Evolutionary conservation across 805 yeast genomes (phyloP), one percentile per base, ranked within the genome.

Genomic region (Nakazawaea populi): DNA sequence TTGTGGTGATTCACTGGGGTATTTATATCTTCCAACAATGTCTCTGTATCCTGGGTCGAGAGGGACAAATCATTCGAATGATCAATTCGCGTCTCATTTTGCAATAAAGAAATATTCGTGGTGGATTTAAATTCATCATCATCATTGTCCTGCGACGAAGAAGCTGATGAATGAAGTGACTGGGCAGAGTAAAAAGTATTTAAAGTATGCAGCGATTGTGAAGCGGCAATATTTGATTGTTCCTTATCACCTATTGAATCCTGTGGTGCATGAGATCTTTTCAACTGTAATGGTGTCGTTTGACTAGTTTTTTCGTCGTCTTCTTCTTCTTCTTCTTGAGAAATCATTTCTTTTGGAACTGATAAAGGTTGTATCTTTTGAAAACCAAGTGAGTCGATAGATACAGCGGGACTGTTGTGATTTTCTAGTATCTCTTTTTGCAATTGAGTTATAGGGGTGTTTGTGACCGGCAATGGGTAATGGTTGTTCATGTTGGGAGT

Each of bases 311-410:
- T 39, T 12, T 12, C 49, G 12, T 42, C 12, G 12, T 42, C 12
- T n/a, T 12, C 24, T 18, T 11, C n/a, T 10, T 37, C 44, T 12
- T 12, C 49, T 29, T 42, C 12, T n/a, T 12, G 31, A 5, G 35
- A 35, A 18, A 27, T 5, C 10, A 34, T 42, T 5, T 28, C 35
- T 7, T 31, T 44, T 10, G 29, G 24, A 9, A 55, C 49, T 7
- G 41, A 35, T 34, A 55, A 37, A 3, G 55, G 57, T 24, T 38
- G 42, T 27, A 55, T 46, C 40, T 50, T 42, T 35, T 45, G 29
- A 30, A 55, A 51, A 4, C 57, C 57, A 12, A 55, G 39, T 8
- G 52, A 48, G 43, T 55, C 57, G 6, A 55, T 48, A 9, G 57
- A 55, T 3, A 30, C 34, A 12, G 57, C 57, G 4, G 57, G 57